Conservation (phyloP, 306 rosid genomes). For the Dalbergia cochinchinensis region DNA sequence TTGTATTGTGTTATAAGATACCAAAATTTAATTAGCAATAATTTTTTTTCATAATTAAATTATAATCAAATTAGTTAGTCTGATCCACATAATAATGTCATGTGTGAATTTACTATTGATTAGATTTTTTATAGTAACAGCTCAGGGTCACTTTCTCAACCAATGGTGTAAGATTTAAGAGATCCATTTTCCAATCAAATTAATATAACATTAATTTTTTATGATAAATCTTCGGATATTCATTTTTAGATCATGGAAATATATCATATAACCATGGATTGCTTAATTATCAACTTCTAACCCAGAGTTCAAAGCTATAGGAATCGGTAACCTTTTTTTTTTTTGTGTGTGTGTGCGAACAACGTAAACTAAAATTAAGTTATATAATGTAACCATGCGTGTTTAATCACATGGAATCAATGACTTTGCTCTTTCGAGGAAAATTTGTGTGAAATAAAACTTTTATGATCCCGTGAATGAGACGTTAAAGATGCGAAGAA, state of each 20-base stretch:
- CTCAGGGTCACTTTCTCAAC: no score
- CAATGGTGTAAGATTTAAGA: no score
- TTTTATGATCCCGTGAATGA: conserved; percentile 6
- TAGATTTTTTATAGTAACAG: no score
- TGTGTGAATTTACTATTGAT: no score
- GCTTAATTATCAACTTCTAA: not conserved
- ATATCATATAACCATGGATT: not conserved
- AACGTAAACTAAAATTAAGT: not conserved
- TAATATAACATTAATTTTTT: no score
- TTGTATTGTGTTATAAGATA: not conserved
- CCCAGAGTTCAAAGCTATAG: not conserved
- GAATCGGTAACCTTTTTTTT: not conserved
- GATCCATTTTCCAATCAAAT: no score
- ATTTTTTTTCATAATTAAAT: no score
- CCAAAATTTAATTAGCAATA: no score
- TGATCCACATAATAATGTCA: no score
- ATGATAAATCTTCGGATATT: no score
- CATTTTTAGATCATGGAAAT: not conserved
- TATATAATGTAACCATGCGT: not conserved
- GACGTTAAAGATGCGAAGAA: not conserved
- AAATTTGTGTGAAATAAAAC: not conserved
- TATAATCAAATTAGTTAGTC: no score
- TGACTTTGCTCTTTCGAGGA: not conserved
- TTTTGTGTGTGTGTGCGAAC: not conserved
- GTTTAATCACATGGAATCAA: not conserved